Evolutionary conservation across 2,329 filamentous ascomycete genomes (phyloP).

Genomic region (Ascosphaera acerosa): DNA sequence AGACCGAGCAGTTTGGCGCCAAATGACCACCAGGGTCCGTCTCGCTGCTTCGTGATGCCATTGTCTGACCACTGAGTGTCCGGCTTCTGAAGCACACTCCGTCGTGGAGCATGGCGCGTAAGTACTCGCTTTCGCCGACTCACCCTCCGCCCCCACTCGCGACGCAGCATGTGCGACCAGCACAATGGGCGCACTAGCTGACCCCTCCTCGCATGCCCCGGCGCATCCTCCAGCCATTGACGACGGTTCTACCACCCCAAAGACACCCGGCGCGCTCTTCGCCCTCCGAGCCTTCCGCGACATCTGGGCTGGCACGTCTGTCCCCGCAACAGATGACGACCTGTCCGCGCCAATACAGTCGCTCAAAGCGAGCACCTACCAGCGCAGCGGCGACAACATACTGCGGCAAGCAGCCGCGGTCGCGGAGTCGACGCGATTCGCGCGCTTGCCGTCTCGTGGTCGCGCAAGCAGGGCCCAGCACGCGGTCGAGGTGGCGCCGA

Average conservation of each 20-base stretch:
- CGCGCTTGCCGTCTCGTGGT: no score
- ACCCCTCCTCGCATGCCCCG: no score
- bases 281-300: constrained; percentile 40
- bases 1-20: no score
- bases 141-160: no score
- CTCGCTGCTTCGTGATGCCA: no score
- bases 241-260: constrained; percentile 26
- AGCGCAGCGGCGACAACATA: constrained; percentile 7
- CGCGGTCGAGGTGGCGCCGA: constrained; percentile 1
- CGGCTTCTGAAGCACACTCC: no score
- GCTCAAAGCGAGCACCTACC: constrained; percentile 6
- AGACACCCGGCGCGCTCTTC: constrained; percentile 41
- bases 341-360: constrained; percentile 6
- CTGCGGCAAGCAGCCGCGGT: constrained; percentile 2
- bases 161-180: no score
- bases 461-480: constrained; percentile 3
- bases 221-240: background rate
- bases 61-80: no score
- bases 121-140: no score
- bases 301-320: constrained; percentile 27
- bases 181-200: no score
- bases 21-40: no score
- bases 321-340: constrained; percentile 21
- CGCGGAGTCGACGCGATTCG: constrained; percentile 6
- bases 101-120: no score